Conservation (phyloP, 306 rosid species). For the Arachis stenosperma region DNA sequence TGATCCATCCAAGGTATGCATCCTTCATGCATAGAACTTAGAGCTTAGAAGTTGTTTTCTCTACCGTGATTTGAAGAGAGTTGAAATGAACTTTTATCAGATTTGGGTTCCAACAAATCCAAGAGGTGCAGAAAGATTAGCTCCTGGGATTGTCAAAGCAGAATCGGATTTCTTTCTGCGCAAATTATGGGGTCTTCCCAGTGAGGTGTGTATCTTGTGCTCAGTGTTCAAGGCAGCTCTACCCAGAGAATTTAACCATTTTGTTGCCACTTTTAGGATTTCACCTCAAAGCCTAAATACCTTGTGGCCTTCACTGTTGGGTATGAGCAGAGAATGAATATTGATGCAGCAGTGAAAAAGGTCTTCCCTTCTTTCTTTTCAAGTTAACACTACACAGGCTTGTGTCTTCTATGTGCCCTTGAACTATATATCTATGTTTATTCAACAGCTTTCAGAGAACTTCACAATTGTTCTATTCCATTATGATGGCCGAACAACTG, state of each 20-base stretch:
- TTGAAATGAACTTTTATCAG: slow-evolving; percentile 50
- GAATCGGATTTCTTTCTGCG: slow-evolving; percentile 76
- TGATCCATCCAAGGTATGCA: slow-evolving; percentile 62
- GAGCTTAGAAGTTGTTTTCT: not conserved
- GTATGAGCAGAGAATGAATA: slow-evolving; percentile 72
- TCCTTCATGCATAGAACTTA: not conserved
- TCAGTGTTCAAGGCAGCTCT: not conserved
- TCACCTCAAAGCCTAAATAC: slow-evolving; percentile 71
- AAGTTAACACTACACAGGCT: not conserved
- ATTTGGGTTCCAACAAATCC: slow-evolving; percentile 97
- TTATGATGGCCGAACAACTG: slow-evolving; percentile 93
- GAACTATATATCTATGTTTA: slow-evolving; percentile 39
- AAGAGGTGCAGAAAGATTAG: slow-evolving; percentile 87
- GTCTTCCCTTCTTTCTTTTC: slow-evolving; percentile 37
- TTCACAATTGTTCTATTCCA: slow-evolving; percentile 92
- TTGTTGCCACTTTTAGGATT: slow-evolving; percentile 67
- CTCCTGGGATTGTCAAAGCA: slow-evolving; percentile 75
- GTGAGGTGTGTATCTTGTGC: slow-evolving; percentile 68
- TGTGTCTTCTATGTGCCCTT: slow-evolving; percentile 22
- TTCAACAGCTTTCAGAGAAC: slow-evolving; percentile 83
- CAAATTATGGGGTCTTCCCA: slow-evolving; percentile 92
- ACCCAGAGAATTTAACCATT: slow-evolving; percentile 39
- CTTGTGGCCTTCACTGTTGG: slow-evolving; percentile 97
- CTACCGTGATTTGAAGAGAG: not conserved
- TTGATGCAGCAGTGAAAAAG: slow-evolving; percentile 92